phyloP scores from a whole-genome alignment of 1,284 basidiomycete genomes.

The Ceratobasidium sp. region DNA sequence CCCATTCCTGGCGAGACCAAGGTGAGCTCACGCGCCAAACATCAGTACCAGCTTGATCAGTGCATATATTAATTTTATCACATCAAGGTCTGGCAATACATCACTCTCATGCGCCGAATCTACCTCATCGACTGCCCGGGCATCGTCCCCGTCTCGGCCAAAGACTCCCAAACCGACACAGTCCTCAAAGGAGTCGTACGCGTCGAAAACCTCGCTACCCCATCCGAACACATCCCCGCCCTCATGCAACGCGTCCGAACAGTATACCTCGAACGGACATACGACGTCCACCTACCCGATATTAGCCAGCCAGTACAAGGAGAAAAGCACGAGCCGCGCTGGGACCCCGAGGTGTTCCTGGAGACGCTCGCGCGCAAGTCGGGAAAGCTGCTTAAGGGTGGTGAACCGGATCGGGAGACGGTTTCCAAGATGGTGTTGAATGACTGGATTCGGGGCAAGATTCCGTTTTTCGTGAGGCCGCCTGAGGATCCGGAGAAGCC shows the following conservation, averaged over 20 bases:
- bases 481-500: conserved; percentile 41
- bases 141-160: conserved; percentile 89
- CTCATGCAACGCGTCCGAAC: conserved; percentile 91
- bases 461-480: conserved; percentile 83
- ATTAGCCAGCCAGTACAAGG: conserved; percentile 52
- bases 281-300: conserved; percentile 74
- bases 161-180: conserved; percentile 89
- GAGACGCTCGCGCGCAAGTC: conserved; percentile 88
- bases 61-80: too few relatives aligned
- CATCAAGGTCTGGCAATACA: conserved; percentile 95
- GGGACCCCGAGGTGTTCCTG: conserved; percentile 81
- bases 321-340: conserved; percentile 46
- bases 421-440: conserved; percentile 95
- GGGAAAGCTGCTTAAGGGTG: conserved; percentile 91
- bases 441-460: conserved; percentile 97
- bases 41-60: background rate
- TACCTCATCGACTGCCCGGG: conserved; percentile 99
- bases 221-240: conserved; percentile 91
- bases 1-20: conserved; percentile 99
- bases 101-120: conserved; percentile 93
- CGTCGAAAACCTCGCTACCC: conserved; percentile 92
- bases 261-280: conserved; percentile 91
- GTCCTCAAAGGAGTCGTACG: conserved; percentile 98
- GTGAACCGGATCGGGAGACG: conserved; percentile 91
- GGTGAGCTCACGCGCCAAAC: conserved; percentile 50